Conservation (phyloP, 2,329 filamentous ascomycete species). For the Epichloe coenophiala region DNA sequence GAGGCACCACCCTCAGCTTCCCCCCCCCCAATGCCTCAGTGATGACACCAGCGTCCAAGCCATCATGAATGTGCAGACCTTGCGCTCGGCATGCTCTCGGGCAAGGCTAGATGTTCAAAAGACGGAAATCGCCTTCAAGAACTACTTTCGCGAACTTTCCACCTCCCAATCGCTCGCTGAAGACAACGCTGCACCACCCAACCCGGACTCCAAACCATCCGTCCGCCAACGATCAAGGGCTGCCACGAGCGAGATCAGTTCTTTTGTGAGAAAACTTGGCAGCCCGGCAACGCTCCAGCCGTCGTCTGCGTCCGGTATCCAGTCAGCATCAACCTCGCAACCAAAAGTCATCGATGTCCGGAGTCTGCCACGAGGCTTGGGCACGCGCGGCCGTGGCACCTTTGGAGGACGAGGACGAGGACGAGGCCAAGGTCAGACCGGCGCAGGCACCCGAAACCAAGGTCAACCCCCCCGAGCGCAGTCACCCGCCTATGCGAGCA, state of each 20-base stretch:
- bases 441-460: neutral
- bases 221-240: slow-evolving; percentile 18
- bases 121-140: slow-evolving; percentile 17
- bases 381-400: slow-evolving; percentile 15
- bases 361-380: slow-evolving; percentile 20
- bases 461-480: slow-evolving; percentile 1
- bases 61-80: slow-evolving; percentile 24
- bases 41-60: slow-evolving; percentile 5
- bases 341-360: slow-evolving; percentile 26
- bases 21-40: neutral
- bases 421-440: slow-evolving; percentile 4
- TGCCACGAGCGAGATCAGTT: slow-evolving; percentile 22
- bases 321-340: slow-evolving; percentile 4
- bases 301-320: neutral
- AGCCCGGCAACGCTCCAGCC: neutral
- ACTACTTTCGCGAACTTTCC: slow-evolving; percentile 18
- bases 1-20: neutral
- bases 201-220: slow-evolving; percentile 9
- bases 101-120: slow-evolving; percentile 20
- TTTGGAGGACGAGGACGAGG: slow-evolving; percentile 11
- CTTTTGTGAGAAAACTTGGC: slow-evolving; percentile 14
- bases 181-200: slow-evolving; percentile 12
- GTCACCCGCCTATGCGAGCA: slow-evolving; percentile 6
- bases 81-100: slow-evolving; percentile 24
- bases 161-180: slow-evolving; percentile 22